Evolutionary conservation across 2,329 filamentous ascomycete species (phyloP), one percentile per base, ranked within the genome.

Genomic region (Acephala macrosclerotiorum): DNA sequence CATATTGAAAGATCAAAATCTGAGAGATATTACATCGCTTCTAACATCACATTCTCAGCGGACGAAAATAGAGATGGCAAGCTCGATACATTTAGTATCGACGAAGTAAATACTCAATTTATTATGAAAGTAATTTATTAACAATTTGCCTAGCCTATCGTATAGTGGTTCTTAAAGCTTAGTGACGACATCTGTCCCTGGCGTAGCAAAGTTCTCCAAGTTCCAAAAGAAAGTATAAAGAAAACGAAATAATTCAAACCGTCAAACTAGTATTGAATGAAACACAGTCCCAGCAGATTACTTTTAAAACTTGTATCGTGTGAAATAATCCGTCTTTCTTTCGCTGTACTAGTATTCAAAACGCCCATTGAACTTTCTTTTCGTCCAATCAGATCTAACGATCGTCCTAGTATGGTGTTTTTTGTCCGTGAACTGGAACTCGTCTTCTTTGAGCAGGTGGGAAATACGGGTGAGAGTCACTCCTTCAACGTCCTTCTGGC

Each of bases 141-240:
- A 65, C 22, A 26, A 59, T 55, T 55, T 47, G 18, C 42, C 33
- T 26, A 63, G 61, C 38, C 58, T 36, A 63, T 66, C 36, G 58
- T 29, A 53, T 66, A 49, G 65, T 66, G 58, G 61, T 66, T 66
- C 42, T 66, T 49, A 35, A 51, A 61, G 49, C 42, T 29, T 38
- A n/a, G 60, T 47, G 57, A 66, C 47, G 38, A 47, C 36, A 47
- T 64, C 51, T 47, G 56, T 58, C 16, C 25, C 22, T 64, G 47
- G 47, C 33, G 51, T n/a, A 58, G 62, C 29, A 42, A 64, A 60
- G 20, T 64, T 64, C 49, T 56, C 38, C 45, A 47, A 25, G 49
- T 64, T 55, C 57, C 57, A 47, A 55, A 64, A 47, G 22, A 45
- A 35, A 64, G 62, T 60, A 64, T 60, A 35, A 49, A 33, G 36